These are phyloP conservation scores for Neckera pumila DNA, from an alignment of 225 moss, liverwort and hornwort genomes.

Conservation along the genomic window DNA sequence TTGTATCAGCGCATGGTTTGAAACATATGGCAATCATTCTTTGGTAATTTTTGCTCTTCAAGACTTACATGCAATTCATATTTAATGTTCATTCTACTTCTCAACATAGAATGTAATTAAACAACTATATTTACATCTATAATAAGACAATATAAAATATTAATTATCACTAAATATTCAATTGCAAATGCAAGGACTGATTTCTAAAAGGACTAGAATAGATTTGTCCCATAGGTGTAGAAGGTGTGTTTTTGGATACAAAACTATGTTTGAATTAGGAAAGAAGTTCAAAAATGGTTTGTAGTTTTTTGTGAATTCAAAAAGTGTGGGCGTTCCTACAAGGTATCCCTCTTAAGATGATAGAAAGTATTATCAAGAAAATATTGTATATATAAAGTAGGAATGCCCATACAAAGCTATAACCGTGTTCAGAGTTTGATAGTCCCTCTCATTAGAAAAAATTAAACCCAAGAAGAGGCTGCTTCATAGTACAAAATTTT, in stretches of 20 bases:
- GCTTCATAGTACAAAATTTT: too few relatives aligned
- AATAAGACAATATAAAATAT: neutral
- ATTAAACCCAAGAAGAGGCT: too few relatives aligned
- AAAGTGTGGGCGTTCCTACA: rapidly evolving
- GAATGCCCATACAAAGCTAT: neutral
- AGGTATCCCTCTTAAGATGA: too few relatives aligned
- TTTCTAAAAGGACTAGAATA: neutral
- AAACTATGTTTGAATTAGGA: neutral
- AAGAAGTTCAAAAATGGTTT: neutral
- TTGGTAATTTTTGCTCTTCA: rapidly evolving
- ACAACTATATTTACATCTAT: neutral
- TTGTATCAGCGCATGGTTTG: rapidly evolving
- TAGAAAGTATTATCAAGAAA: rapidly evolving
- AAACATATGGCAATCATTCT: neutral
- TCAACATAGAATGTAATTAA: neutral
- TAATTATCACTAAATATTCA: neutral
- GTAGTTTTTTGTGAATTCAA: neutral
- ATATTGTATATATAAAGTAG: neutral
- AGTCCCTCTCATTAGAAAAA: too few relatives aligned
- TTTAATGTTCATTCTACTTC: neutral
- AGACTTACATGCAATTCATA: neutral
- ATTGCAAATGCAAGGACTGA: neutral
- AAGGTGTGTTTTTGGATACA: neutral
- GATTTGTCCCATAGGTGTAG: rapidly evolving
- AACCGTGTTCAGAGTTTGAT: neutral